Evolutionary conservation across 805 yeast species (phyloP), one percentile per base, ranked within the genome.

Genomic region (Saturnispora mendoncae): DNA sequence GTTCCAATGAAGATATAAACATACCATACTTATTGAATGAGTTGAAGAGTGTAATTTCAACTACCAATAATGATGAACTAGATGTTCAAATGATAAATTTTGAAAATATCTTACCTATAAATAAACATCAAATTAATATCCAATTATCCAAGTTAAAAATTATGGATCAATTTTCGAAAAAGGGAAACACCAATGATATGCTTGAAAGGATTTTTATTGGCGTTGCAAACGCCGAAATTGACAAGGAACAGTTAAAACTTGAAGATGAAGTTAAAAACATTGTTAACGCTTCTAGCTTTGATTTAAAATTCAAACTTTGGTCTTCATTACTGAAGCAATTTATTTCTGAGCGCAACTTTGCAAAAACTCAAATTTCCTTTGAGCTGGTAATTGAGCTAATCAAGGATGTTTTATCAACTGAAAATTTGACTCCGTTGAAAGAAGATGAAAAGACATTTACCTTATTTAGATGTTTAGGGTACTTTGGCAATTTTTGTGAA

Each of bases 61-160:
- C 51, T 4, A 46, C 66, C 2, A 18, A 50, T 12, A 38, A 43
- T 2, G 31, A 28, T 0, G 43, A 47, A 0, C 32, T 68, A 2
- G 54, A 60, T 7, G 60, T 80, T 0, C 51, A 58, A 0, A 76
- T 72, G 55, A 68, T 76, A 1, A 86, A 87, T 53, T 81, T 71
- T 49, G 63, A 67, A 1, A 63, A 69, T 42, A 74, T 88, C 13
- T 80, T 85, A 2, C 62, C 67, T 1, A 58, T 88, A 3, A 77
- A 70, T 32, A 39, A 57, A 1, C 61, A 66, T 1, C 65, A 72
- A 4, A 67, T 84, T 7, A 68, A 67, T 27, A 66, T 75, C 4
- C 88, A 85, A 50, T 62, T 78, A 15, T 79, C 88, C 2, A 84
- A 85, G 38, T 66, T 84, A 12, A 74, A 77, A 21, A 84, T 90